Conservation (phyloP, 1,139 yeast species). For the Candida sojae region DNA sequence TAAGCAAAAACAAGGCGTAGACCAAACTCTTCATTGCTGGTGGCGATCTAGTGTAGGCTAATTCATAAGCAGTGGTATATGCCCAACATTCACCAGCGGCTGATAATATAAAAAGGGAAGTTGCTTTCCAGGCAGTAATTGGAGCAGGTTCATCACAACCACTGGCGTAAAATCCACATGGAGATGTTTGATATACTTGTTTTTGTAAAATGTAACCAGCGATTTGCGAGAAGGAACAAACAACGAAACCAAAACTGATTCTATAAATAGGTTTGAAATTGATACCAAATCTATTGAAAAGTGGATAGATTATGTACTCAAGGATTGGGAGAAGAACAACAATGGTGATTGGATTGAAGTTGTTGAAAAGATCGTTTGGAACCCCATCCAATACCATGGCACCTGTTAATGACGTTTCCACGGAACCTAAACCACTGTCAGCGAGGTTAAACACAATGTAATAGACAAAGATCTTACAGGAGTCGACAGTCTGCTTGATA, state of each 20-base stretch:
- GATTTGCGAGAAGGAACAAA: conserved; percentile 39
- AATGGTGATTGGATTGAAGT: conserved; percentile 68
- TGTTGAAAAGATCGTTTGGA: conserved; percentile 70
- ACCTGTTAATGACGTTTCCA: conserved; percentile 66
- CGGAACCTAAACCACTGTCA: conserved; percentile 66
- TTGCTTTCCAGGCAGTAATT: conserved; percentile 56
- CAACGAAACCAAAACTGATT: conserved; percentile 35
- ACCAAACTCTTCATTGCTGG: conserved; percentile 67
- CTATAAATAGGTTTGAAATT: conserved; percentile 39
- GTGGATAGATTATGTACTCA: conserved; percentile 61
- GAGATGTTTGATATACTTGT: conserved; percentile 34
- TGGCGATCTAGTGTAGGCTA: conserved; percentile 72
- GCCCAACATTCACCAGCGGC: conserved; percentile 74
- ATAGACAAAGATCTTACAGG: conserved; percentile 65
- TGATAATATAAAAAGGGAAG: conserved; percentile 51
- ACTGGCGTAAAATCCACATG: conserved; percentile 47
- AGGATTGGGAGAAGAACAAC: conserved; percentile 64
- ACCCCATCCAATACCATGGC: conserved; percentile 67
- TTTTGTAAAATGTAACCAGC: conserved; percentile 44
- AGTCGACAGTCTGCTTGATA: conserved; percentile 55
- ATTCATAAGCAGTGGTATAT: conserved; percentile 65
- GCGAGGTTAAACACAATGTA: conserved; percentile 63
- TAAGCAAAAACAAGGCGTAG: conserved; percentile 63
- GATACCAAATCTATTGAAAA: conserved; percentile 49
- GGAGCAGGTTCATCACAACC: conserved; percentile 54